Percentiles rank a stretch among this genome's conserved stretches.
These are phyloP conservation scores for Digitaria exilis DNA, from an alignment of 202 grass and related monocot species.

Conservation along the genomic window DNA sequence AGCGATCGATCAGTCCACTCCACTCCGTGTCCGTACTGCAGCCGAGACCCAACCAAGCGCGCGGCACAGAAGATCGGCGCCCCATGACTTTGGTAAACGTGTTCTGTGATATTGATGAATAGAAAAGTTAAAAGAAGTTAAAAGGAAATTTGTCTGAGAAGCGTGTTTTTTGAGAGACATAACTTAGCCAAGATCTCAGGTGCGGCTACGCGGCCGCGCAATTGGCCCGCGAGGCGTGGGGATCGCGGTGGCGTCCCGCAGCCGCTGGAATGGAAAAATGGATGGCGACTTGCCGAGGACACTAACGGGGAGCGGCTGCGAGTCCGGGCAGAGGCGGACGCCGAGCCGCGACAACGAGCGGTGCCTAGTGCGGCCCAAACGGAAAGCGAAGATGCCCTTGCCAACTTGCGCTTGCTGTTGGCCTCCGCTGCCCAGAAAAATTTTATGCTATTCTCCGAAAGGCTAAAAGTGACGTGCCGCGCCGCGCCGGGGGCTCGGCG, in stretches of 20 bases:
- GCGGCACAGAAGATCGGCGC: background rate
- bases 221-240: background rate
- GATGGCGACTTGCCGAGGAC: conserved; percentile 43
- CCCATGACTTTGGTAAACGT: no score
- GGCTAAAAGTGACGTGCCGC: conserved; percentile 17
- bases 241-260: conserved; percentile 14
- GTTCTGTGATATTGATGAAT: no score
- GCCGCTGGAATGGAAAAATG: no score
- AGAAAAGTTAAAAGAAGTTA: no score
- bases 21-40: background rate
- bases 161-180: no score
- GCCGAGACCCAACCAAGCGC: background rate
- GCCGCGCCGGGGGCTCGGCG: background rate
- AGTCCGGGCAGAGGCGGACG: background rate
- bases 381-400: conserved; percentile 45
- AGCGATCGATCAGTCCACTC: background rate
- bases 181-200: conserved; percentile 5
- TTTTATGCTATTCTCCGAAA: conserved; percentile 27
- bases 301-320: background rate
- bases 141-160: no score
- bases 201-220: conserved; percentile 29
- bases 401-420: conserved; percentile 28
- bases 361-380: conserved; percentile 21
- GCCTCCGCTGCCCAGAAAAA: background rate
- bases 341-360: background rate